Base-by-base conservation (phyloP, 805 yeast genomes). In the Suhomyces sp. region DNA sequence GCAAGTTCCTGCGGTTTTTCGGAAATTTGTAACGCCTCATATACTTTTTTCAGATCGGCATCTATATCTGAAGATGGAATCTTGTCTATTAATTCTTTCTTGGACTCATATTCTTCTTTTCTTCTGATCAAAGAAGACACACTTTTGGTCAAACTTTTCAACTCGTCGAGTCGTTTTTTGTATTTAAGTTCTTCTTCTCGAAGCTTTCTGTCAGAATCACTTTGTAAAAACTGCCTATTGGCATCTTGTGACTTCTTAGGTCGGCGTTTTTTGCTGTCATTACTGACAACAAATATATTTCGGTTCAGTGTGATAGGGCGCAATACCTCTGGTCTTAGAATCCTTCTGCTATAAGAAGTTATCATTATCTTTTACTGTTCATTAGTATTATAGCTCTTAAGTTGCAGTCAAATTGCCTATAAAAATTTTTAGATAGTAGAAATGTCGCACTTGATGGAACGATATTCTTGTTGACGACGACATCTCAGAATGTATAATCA, bases 141-240 rank as follows among this genome's bases (percentile, higher is more conserved):
- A 58, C 60, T 57, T 13, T 62, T 62, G 2, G 80, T 66, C 41
- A 73, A 57, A 1, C 52, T 47, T 25, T 60, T 60, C 47, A 73
- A 60, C 51, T 72, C 72, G 24, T 61, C 52, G 46, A 67, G 44
- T 52, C 67, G 60, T 37, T 53, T 53, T 40, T 58, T 53, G 51
- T 62, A 61, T 45, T 65, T 66, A 19, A 52, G 47, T 40, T 64
- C 69, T 44, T 68, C 60, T 22, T 53, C 53, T 21, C 51, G 52
- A 3, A 55, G 27, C 25, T 53, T 58, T 21, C 69, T 47, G 20
- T 56, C 56, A 13, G 61, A 56, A 6, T 68, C 74, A 13, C 52
- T 54, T 19, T 61, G 59, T 19, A 57, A 35, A 35, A 52, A 54
- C 20, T 39, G 33, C 20, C 44, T 43, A 15, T 47, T 47, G 31